Evolutionary conservation across 2,329 filamentous ascomycete genomes (phyloP).

Genomic region (Madurella mycetomatis): DNA sequence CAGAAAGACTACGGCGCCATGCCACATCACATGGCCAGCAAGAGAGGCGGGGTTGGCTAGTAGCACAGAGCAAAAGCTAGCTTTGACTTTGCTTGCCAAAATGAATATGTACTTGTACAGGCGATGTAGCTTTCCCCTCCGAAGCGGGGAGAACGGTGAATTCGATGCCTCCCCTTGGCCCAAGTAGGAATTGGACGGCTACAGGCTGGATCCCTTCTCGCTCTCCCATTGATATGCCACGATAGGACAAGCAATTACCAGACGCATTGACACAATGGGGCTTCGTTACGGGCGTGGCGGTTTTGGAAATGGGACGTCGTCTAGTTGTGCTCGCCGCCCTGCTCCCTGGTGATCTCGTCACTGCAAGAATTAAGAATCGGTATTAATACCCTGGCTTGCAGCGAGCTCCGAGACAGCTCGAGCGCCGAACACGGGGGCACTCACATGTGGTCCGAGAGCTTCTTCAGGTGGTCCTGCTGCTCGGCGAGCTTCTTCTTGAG

Average conservation of each 20-base stretch:
- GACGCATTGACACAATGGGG: too few species aligned
- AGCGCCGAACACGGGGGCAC: conserved; percentile 27
- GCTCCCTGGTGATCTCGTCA: conserved; percentile 70
- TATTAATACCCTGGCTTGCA: background rate
- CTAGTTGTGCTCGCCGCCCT: conserved; percentile 65
- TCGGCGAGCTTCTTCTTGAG: conserved; percentile 69
- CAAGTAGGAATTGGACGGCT: background rate
- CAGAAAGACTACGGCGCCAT: background rate
- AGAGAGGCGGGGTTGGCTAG: background rate
- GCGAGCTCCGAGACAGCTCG: background rate
- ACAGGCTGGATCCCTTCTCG: background rate
- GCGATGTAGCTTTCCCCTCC: background rate
- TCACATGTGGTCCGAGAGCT: conserved; percentile 83
- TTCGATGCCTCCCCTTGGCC: too few species aligned
- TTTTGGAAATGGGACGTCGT: background rate
- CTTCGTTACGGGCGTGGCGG: background rate
- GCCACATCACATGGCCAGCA: background rate
- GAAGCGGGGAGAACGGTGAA: too few species aligned
- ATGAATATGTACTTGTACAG: conserved; percentile 21
- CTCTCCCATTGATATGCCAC: background rate
- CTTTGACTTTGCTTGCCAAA: background rate
- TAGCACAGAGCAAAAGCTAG: background rate
- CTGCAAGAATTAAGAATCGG: conserved; percentile 39
- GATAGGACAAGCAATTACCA: background rate
- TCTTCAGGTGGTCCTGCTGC: conserved; percentile 78